phyloP scores from a whole-genome alignment of 352 stramenopile species.

The Blastocystis sp. region DNA sequence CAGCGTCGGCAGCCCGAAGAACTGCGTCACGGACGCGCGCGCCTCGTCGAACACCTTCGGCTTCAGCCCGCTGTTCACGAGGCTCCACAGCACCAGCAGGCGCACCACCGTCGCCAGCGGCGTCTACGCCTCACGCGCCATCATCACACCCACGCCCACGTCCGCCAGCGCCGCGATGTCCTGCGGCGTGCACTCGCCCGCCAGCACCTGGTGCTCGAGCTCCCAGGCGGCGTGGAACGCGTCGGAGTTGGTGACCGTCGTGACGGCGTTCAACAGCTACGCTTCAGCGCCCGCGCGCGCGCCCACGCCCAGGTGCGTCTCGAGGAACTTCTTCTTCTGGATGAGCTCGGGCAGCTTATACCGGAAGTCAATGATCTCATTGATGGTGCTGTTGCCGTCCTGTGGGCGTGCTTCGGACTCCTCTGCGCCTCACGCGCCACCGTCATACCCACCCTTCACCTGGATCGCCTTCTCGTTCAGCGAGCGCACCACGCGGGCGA shows the following conservation, averaged over 20 bases:
- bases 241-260: constrained; percentile 42
- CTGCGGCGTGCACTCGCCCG: neutral
- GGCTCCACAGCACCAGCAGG: constrained; percentile 31
- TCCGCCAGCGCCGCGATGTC: constrained; percentile 31
- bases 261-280: constrained; percentile 48
- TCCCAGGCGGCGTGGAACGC: constrained; percentile 36
- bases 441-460: constrained; percentile 13
- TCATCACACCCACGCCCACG: neutral
- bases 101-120: constrained; percentile 29
- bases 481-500: neutral
- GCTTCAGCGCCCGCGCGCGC: neutral
- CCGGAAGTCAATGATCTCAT: constrained; percentile 50
- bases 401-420: constrained; percentile 21
- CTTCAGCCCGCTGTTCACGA: constrained; percentile 60
- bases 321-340: neutral
- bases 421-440: constrained; percentile 7
- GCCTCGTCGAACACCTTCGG: constrained; percentile 49
- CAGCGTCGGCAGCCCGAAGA: constrained; percentile 50
- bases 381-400: constrained; percentile 17
- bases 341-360: constrained; percentile 55
- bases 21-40: neutral
- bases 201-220: constrained; percentile 19
- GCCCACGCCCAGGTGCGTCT: constrained; percentile 45
- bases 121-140: constrained; percentile 1
- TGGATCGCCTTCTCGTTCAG: constrained; percentile 49